Evolutionary conservation across 352 stramenopile genomes (phyloP), one percentile per base, ranked within the genome.

Genomic region (Blastocystis sp.): DNA sequence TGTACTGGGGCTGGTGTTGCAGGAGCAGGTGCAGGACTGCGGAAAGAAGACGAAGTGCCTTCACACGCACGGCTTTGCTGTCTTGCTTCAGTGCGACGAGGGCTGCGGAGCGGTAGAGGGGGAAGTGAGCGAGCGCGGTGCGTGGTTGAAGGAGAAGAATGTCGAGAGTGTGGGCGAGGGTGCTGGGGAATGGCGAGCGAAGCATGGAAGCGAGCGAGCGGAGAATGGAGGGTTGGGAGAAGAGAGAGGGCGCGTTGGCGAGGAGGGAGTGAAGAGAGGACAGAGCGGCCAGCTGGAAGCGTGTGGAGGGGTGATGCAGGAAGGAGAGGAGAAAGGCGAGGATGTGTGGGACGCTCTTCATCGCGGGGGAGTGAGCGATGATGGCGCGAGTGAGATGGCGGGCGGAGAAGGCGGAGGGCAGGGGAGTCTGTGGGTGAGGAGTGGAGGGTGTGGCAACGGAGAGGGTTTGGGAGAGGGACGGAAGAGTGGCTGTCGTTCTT

Each of bases 141-240:
- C 21, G 45, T 3, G 64, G 64, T 1, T 74, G 48, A 52, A 81
- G 9, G 59, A 81, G 71, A 6, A 74, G 34, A 28, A 74, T 43
- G 64, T 74, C 64, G 40, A 74, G 40, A 1, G 43, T n/a, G 34
- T 52, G 34, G 21, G 40, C 64, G 28, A 74, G 24, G 34, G 45
- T 48, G 64, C 34, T 38, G 64, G 24, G 21, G 43, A 34, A 19
- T 65, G 71, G n/a, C n/a, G n/a, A 17, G 52, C 24, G 24, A 48
- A 81, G 34, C 4, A 43, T 43, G 42, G 52, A 45, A 4, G 52
- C 14, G 24, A 52, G 10, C 43, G 64, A 34, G 7, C 66, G 48
- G 17, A 40, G 71, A 40, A 81, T 66, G 21, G 71, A 65, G 4
- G 71, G 52, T 17, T 43, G 48, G 38, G 52, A 3, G 21, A 68